Conservation (phyloP, 1,139 yeast species). For the Zygotorulaspora mrakii region DNA sequence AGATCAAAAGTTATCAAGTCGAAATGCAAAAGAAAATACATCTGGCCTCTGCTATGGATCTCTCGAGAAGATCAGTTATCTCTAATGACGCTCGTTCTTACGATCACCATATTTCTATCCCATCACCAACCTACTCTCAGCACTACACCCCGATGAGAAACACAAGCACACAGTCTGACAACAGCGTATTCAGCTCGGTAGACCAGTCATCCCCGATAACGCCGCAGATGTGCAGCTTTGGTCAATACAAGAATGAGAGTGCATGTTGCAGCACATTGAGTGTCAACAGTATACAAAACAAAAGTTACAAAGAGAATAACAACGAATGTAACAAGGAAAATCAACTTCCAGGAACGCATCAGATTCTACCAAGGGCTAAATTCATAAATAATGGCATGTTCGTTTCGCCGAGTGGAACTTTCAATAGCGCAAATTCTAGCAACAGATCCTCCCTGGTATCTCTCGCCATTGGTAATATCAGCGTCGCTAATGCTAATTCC, state of each 20-base stretch:
- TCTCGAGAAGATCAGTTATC: slow-evolving; percentile 25
- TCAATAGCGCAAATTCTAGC: slow-evolving; percentile 21
- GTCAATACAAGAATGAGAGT: slow-evolving; percentile 24
- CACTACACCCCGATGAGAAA: slow-evolving; percentile 34
- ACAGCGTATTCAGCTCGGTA: slow-evolving; percentile 28
- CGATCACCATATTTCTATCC: slow-evolving; percentile 22
- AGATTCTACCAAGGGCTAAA: slow-evolving; percentile 25
- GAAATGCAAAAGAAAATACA: slow-evolving; percentile 29
- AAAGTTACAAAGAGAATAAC: slow-evolving; percentile 12
- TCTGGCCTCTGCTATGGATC: slow-evolving; percentile 29
- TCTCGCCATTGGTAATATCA: slow-evolving; percentile 22
- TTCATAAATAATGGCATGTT: slow-evolving; percentile 22
- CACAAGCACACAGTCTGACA: slow-evolving; percentile 28
- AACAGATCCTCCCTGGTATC: slow-evolving; percentile 27
- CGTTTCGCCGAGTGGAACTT: slow-evolving; percentile 21
- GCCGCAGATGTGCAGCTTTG: slow-evolving; percentile 29
- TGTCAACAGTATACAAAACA: slow-evolving; percentile 26
- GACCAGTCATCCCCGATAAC: slow-evolving; percentile 30
- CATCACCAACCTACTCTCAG: slow-evolving; percentile 29
- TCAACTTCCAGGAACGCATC: slow-evolving; percentile 19
- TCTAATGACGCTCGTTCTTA: slow-evolving; percentile 17
- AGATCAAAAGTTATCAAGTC: slow-evolving; percentile 27
- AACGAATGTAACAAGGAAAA: slow-evolving; percentile 23
- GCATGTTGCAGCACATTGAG: slow-evolving; percentile 29
- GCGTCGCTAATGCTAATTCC: slow-evolving; percentile 5